Conservation (phyloP, 108 stramenopile genomes). For the Poteriospumella lacustris region DNA sequence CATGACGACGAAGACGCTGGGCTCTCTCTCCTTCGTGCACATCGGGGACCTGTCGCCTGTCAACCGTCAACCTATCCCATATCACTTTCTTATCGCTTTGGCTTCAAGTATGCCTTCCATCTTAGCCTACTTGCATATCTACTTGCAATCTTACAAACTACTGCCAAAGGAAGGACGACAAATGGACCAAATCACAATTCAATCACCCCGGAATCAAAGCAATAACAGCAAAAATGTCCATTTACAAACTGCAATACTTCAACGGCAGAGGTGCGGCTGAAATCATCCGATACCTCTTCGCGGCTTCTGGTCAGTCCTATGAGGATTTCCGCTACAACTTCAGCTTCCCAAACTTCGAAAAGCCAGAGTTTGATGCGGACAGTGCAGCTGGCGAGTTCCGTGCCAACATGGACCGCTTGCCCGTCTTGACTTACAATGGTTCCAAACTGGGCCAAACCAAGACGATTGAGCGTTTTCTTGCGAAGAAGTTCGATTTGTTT, state of each 20-base stretch:
- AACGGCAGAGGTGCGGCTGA: constrained; percentile 19
- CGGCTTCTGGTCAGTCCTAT: background rate
- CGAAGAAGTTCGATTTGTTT: background rate
- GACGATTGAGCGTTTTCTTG: constrained; percentile 59
- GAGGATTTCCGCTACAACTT: constrained; percentile 15
- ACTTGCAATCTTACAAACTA: too few relatives aligned
- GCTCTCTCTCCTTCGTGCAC: too few relatives aligned
- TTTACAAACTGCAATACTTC: constrained; percentile 16
- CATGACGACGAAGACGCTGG: too few relatives aligned
- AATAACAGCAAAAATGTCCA: too few relatives aligned
- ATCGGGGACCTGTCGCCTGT: too few relatives aligned
- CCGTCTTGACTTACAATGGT: constrained; percentile 45
- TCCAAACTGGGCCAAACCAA: constrained; percentile 58
- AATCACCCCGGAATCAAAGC: too few relatives aligned
- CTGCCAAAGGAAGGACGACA: too few relatives aligned
- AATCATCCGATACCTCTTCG: background rate
- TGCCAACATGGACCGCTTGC: constrained; percentile 60
- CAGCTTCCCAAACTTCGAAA: background rate
- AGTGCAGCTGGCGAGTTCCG: constrained; percentile 56
- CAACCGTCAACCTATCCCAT: too few relatives aligned
- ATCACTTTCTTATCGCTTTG: too few relatives aligned
- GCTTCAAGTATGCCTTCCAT: too few relatives aligned
- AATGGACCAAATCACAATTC: too few relatives aligned
- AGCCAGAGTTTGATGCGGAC: constrained; percentile 47
- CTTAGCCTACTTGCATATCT: too few relatives aligned